Evolutionary conservation across 2,329 filamentous ascomycete species (phyloP).

Genomic region (Alternaria gansuensis): DNA sequence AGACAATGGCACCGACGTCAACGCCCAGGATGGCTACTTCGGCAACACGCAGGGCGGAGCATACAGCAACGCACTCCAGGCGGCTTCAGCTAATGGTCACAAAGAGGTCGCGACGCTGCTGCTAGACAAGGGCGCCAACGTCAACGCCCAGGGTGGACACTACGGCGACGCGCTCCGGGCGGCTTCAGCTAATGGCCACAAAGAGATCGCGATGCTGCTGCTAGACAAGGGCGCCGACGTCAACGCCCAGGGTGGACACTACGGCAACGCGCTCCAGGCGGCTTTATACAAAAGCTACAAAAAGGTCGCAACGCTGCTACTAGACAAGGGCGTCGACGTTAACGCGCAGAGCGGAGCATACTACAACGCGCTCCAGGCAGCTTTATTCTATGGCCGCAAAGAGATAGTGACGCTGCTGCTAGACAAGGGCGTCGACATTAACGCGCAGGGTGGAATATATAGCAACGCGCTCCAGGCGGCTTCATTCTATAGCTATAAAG

Average conservation of each 20-base stretch:
- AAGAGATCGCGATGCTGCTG: slow-evolving; percentile 6
- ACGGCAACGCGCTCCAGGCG: not conserved
- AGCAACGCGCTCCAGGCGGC: no score
- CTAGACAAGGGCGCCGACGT: not conserved
- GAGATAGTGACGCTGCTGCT: no score
- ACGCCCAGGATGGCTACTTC: not conserved
- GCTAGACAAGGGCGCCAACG: slow-evolving; percentile 1
- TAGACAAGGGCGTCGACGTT: no score
- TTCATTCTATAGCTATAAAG: no score
- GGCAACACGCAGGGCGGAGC: no score
- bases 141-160: not conserved
- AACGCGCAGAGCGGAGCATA: no score
- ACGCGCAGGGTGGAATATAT: no score
- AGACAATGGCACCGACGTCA: not conserved
- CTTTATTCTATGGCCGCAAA: no score
- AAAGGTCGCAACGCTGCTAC: no score
- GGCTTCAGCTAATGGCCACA: not conserved
- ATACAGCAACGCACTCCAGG: no score
- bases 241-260: not conserved
- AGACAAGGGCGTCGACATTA: no score
- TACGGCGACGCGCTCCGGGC: slow-evolving; percentile 7
- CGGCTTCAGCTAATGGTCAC: not conserved
- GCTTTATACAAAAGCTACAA: not conserved
- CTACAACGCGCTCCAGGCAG: no score
- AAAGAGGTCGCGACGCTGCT: not conserved